Percentiles rank a stretch among this genome's conserved stretches.
phyloP scores from a whole-genome alignment of 1,284 basidiomycete species.

The Irpex rosettiformis region DNA sequence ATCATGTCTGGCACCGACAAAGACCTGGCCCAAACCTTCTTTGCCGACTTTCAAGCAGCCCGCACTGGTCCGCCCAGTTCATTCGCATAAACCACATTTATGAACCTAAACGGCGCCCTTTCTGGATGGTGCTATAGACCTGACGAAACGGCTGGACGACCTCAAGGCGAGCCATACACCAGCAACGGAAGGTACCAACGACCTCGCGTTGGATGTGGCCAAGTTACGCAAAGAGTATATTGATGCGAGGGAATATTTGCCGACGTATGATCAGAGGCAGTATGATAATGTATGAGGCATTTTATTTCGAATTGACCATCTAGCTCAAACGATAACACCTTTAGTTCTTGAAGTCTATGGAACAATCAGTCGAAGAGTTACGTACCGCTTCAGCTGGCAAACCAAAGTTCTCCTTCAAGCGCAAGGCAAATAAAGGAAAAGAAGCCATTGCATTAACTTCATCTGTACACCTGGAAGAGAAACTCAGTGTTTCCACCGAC shows the following conservation, averaged over 20 bases:
- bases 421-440: constrained; percentile 34
- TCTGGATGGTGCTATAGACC: constrained; percentile 42
- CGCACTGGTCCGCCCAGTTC: constrained; percentile 39
- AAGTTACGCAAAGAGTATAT: constrained; percentile 56
- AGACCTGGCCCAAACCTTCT: constrained; percentile 43
- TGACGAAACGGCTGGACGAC: constrained; percentile 35
- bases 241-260: constrained; percentile 59
- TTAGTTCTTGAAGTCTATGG: constrained; percentile 60
- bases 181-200: constrained; percentile 18
- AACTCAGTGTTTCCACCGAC: not conserved
- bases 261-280: constrained; percentile 71
- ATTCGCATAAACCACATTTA: constrained; percentile 41
- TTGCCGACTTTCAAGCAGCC: constrained; percentile 41
- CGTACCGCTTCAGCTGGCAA: constrained; percentile 44
- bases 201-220: constrained; percentile 29
- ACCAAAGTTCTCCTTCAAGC: constrained; percentile 71
- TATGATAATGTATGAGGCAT: constrained; percentile 58
- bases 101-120: constrained; percentile 38
- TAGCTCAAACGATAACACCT: not conserved
- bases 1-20: constrained; percentile 29
- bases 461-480: not conserved
- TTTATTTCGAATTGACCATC: not conserved
- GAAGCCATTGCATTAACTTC: not conserved
- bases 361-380: constrained; percentile 48
- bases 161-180: constrained; percentile 14